Conservation (phyloP, 23 red algal genomes). For the Gracilaria caudata region DNA sequence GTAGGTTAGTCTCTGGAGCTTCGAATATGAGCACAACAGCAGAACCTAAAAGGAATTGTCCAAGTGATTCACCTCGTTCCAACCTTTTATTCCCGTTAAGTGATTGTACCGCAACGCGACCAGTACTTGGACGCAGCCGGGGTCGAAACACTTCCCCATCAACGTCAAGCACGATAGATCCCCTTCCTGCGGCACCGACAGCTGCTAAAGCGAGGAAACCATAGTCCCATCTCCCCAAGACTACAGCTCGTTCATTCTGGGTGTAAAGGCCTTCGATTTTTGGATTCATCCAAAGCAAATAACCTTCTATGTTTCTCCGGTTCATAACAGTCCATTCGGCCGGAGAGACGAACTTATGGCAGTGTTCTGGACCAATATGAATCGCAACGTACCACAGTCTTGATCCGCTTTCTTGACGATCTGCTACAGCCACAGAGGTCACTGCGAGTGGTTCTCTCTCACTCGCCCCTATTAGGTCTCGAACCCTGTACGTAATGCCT, state of each 20-base stretch:
- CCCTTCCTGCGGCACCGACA: conserved; percentile 59
- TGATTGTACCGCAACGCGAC: not conserved
- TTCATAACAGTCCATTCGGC: conserved; percentile 22
- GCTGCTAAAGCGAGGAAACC: conserved; percentile 44
- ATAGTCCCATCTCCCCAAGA: conserved; percentile 39
- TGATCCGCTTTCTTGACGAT: conserved; percentile 45
- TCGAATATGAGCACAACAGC: conserved; percentile 64
- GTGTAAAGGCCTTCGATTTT: conserved; percentile 33
- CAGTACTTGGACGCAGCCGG: conserved; percentile 4
- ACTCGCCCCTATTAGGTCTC: conserved; percentile 40
- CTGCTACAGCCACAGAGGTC: conserved; percentile 42
- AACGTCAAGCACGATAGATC: conserved; percentile 31
- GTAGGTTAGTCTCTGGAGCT: conserved; percentile 31
- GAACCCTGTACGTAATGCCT: conserved; percentile 36
- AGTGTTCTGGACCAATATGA: conserved; percentile 47
- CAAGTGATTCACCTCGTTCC: conserved; percentile 31
- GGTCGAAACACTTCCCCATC: conserved; percentile 46
- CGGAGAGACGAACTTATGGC: conserved; percentile 52
- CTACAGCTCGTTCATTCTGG: conserved; percentile 46
- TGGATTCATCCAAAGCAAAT: conserved; percentile 56
- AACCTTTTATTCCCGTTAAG: not conserved
- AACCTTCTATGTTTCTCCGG: conserved; percentile 41
- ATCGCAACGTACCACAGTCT: conserved; percentile 56
- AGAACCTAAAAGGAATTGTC: conserved; percentile 54
- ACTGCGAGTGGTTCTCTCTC: conserved; percentile 55